phyloP scores from a whole-genome alignment of 257 asterid genomes.

The Solanum corneliomulleri region DNA sequence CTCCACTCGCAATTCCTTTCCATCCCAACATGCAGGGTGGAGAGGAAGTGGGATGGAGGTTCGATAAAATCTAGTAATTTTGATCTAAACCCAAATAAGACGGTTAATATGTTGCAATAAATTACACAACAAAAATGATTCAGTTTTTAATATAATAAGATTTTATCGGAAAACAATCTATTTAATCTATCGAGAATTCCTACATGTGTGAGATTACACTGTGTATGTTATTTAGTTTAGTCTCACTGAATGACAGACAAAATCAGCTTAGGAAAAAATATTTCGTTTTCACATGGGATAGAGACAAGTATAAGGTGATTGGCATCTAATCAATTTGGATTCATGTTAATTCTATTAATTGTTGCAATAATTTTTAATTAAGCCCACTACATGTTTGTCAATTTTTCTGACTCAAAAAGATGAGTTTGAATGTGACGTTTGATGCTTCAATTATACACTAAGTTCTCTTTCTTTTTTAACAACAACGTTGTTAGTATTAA shows the following conservation, averaged over 20 bases:
- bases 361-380: not conserved
- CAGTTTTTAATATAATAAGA: not conserved
- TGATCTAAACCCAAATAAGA: no score
- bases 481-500: not conserved
- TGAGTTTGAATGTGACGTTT: constrained; percentile 25
- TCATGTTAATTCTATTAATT: not conserved
- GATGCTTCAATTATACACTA: not conserved
- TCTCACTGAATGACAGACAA: no score
- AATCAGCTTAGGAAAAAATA: not conserved
- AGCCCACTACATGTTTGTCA: constrained; percentile 5
- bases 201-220: not conserved
- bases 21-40: not conserved
- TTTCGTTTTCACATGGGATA: not conserved
- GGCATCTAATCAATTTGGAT: constrained; percentile 14
- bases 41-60: no score
- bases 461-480: not conserved
- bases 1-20: not conserved
- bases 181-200: rapidly evolving
- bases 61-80: no score
- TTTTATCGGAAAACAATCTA: not conserved
- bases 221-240: not conserved
- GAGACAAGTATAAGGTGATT: constrained; percentile 3
- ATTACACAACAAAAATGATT: not conserved
- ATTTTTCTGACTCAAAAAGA: constrained; percentile 2
- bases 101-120: not conserved